Evolutionary conservation across 2,329 filamentous ascomycete species (phyloP).

Genomic region (Fusarium secorum): DNA sequence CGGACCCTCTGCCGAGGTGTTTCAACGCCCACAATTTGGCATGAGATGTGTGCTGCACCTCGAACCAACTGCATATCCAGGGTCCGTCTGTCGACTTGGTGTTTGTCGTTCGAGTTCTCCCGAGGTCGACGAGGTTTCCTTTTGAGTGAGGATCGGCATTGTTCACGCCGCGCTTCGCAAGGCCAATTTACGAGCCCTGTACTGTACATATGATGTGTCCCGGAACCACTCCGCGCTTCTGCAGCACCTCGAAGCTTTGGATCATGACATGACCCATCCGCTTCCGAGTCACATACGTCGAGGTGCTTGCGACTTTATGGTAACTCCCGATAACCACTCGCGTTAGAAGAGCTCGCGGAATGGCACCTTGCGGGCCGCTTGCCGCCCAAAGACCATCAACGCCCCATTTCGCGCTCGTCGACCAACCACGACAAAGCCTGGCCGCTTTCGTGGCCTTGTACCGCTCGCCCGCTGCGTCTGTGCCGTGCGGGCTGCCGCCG

Average conservation of each 20-base stretch:
- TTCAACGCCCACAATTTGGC: constrained; percentile 20
- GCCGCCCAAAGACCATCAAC: constrained; percentile 28
- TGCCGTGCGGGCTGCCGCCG: constrained; percentile 32
- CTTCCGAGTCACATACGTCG: constrained; percentile 1
- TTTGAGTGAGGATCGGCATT: constrained; percentile 19
- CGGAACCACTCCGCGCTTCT: constrained; percentile 17
- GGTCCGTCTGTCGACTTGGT: constrained; percentile 20
- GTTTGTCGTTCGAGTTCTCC: constrained; percentile 17
- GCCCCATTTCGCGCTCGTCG: constrained; percentile 28
- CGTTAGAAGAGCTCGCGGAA: constrained; percentile 24
- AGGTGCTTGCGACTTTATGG: constrained; percentile 3
- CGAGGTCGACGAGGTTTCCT: constrained; percentile 5
- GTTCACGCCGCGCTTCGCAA: constrained; percentile 20
- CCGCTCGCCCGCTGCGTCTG: constrained; percentile 29
- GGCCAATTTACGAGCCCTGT: constrained; percentile 7
- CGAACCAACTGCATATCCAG: constrained; percentile 42
- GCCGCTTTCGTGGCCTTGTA: constrained; percentile 26
- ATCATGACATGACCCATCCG: constrained; percentile 32
- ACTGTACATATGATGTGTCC: not conserved
- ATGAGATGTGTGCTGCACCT: constrained; percentile 15
- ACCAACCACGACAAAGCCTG: constrained; percentile 27
- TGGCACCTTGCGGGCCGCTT: constrained; percentile 34
- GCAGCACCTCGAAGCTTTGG: constrained; percentile 23
- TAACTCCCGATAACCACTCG: constrained; percentile 6
- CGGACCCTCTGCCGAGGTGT: constrained; percentile 23